Evolutionary conservation across 2,329 filamentous ascomycete genomes (phyloP), one percentile per base, ranked within the genome.

Genomic region (Fusarium dimerum): DNA sequence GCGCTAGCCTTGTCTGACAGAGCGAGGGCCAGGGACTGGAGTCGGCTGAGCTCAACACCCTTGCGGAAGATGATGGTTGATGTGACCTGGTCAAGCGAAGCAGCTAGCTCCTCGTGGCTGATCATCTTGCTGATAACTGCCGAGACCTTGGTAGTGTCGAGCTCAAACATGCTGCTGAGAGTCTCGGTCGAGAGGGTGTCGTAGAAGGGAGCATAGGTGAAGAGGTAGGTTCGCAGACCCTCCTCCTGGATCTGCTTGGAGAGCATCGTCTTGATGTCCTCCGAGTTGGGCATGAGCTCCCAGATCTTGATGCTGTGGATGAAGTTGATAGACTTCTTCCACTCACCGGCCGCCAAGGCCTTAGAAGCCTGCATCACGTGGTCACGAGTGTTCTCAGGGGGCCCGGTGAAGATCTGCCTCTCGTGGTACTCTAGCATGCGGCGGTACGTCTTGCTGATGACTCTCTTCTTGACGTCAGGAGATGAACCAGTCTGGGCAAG

Each of bases 351-450:
- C 32, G 94, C 93, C 56, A 99, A 83, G 47, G 94, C 92, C 79
- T 97, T 97, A 55, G 94, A 96, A 13, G 92, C 93, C 79, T 97
- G 95, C 90, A 99, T 97, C 68, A 99, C 93, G 69, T 97, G 94
- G 75, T 99, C 94, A 64, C 94, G 89, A 29, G 95, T 99, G 80
- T 99, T 99, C 82, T 99, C 94, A 1, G 94, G 93, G 11, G 94
- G 94, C 2, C 94, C 94, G 26, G 92, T 97, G 80, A 99, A 99
- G 73, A 99, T 96, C 74, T 99, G 94, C 66, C 94, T 88, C 84
- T 99, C 94, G 73, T 97, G 94, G 80, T 99, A 99, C 76, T 99
- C 95, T 63, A 99, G 85, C 89, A 99, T 96, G 63, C 94, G 91
- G 66, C 94, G 90, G 83, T 97, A 99, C 3, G 94, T 97, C 84